A percentile compares a stretch with the other conserved stretches of the same genome.
These are phyloP conservation scores for Narthecium ossifragum DNA, from an alignment of 106 monocot genomes.

Conservation along the genomic window DNA sequence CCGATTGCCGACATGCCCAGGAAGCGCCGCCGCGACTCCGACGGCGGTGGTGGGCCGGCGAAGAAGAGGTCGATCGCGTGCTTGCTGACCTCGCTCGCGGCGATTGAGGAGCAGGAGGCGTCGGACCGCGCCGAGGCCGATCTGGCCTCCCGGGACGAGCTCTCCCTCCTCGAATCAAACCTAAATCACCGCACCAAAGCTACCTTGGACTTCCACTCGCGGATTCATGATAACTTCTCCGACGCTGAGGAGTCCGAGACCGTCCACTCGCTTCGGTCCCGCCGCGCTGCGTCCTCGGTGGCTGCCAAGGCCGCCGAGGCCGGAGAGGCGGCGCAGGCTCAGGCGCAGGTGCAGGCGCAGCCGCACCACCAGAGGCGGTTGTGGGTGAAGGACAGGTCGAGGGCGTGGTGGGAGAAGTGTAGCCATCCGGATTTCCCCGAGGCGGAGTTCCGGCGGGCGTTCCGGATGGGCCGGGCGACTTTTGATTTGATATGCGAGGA, in stretches of 20 bases:
- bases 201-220: constrained; percentile 28
- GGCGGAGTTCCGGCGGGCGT: constrained; percentile 29
- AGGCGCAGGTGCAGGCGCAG: background rate
- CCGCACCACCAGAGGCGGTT: constrained; percentile 19
- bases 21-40: background rate
- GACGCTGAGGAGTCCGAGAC: constrained; percentile 31
- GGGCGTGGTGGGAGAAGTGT: constrained; percentile 42
- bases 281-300: constrained; percentile 11
- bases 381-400: constrained; percentile 37
- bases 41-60: background rate
- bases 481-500: constrained; percentile 32
- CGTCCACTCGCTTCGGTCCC: constrained; percentile 9
- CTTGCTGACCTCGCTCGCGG: constrained; percentile 39
- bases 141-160: constrained; percentile 11
- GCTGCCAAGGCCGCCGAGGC: constrained; percentile 10
- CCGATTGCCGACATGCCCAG: constrained; percentile 14
- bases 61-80: constrained; percentile 26
- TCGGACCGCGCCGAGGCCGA: constrained; percentile 17
- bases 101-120: constrained; percentile 33
- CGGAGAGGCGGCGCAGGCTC: background rate
- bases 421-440: constrained; percentile 26
- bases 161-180: constrained; percentile 28
- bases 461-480: constrained; percentile 27
- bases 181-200: constrained; percentile 13
- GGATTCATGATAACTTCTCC: constrained; percentile 21